Evolutionary conservation across 805 yeast species (phyloP).

Genomic region (Kodamaea hsintzibuensis): DNA sequence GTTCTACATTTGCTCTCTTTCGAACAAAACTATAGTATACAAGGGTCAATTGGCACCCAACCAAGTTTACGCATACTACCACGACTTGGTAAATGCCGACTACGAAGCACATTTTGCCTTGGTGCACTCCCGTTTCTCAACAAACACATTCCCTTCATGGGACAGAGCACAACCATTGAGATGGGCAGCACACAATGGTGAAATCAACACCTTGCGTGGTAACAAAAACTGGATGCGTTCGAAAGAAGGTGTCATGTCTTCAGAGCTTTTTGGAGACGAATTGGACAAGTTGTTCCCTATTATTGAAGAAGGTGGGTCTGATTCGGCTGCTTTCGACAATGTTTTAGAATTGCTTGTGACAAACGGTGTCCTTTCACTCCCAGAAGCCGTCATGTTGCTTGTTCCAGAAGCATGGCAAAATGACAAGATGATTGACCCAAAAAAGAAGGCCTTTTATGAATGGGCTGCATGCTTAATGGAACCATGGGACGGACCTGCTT

Average conservation of each 20-base stretch:
- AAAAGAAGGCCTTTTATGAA: conserved; percentile 92
- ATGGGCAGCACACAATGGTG: conserved; percentile 98
- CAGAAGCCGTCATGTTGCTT: conserved; percentile 96
- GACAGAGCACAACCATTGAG: conserved; percentile 98
- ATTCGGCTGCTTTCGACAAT: conserved; percentile 96
- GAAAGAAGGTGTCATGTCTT: conserved; percentile 94
- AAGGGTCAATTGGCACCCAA: conserved; percentile 97
- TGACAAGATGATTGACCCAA: conserved; percentile 82
- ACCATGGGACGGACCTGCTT: conserved; percentile 99
- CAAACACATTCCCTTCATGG: conserved; percentile 99
- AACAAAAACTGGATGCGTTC: conserved; percentile 99
- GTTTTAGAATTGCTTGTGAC: conserved; percentile 88
- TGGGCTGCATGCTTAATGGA: conserved; percentile 99
- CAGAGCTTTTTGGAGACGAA: conserved; percentile 85
- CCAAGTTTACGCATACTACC: conserved; percentile 93
- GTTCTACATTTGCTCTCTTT: conserved; percentile 94
- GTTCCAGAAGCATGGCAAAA: conserved; percentile 99
- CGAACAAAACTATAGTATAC: conserved; percentile 88
- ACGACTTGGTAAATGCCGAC: conserved; percentile 87
- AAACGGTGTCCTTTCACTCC: conserved; percentile 87
- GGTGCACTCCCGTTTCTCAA: conserved; percentile 96
- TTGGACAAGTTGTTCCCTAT: conserved; percentile 90
- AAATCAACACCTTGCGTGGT: conserved; percentile 94
- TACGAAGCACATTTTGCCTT: conserved; percentile 94
- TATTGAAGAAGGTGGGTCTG: conserved; percentile 98